phyloP scores from a whole-genome alignment of 2,329 filamentous ascomycete species.

The Microsporum ferrugineum region DNA sequence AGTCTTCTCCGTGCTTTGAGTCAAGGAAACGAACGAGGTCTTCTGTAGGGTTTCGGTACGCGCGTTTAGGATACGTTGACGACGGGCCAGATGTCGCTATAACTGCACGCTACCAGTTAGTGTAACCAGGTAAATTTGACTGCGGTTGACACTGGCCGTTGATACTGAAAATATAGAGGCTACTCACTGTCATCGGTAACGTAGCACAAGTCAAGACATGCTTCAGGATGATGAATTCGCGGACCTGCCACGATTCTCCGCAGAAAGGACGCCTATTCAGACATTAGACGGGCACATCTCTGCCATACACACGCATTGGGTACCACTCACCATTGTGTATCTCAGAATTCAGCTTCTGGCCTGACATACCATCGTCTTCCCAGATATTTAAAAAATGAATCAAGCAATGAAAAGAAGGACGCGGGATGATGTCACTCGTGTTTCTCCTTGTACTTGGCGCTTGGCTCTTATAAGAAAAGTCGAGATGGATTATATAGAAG shows the following conservation, averaged over 20 bases:
- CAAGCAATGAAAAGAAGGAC: not conserved
- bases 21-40: slow-evolving; percentile 81
- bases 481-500: not conserved
- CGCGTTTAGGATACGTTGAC: slow-evolving; percentile 76
- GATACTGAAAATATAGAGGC: not conserved
- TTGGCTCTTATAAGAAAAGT: not conserved
- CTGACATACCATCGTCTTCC: not conserved
- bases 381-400: not conserved
- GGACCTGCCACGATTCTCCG: slow-evolving; percentile 87
- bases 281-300: not conserved
- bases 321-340: not conserved
- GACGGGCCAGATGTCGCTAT: slow-evolving; percentile 75
- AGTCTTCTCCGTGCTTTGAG: slow-evolving; percentile 66
- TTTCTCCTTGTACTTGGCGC: not conserved
- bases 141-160: not conserved
- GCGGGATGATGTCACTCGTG: not conserved
- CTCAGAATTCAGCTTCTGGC: not conserved
- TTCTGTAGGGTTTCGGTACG: slow-evolving; percentile 87
- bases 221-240: slow-evolving; percentile 69
- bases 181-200: slow-evolving; percentile 61
- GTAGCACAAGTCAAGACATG: slow-evolving; percentile 88
- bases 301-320: not conserved
- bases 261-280: slow-evolving; percentile 55
- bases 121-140: not conserved
- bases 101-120: slow-evolving; percentile 28